These are phyloP conservation scores for Rhizopogon roseolus DNA, from an alignment of 768 basidiomycete genomes.

Conservation along the genomic window DNA sequence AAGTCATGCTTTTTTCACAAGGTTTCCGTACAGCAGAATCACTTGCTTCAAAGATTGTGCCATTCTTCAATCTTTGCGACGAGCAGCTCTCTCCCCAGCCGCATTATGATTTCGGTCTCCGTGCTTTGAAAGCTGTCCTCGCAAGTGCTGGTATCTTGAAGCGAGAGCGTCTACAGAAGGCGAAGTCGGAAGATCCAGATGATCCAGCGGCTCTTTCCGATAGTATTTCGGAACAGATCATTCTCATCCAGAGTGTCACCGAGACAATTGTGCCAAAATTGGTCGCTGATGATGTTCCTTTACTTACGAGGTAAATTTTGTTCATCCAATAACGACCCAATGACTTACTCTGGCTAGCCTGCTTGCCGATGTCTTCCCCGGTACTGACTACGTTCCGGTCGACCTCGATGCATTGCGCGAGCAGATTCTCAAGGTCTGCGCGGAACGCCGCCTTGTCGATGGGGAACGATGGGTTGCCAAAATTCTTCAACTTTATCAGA, in stretches of 20 bases:
- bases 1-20: conserved; percentile 99
- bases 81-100: conserved; percentile 96
- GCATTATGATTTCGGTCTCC: conserved; percentile 98
- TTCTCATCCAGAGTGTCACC: conserved; percentile 95
- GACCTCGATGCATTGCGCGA: conserved; percentile 82
- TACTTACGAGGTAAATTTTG: conserved; percentile 73
- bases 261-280: conserved; percentile 98
- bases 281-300: conserved; percentile 93
- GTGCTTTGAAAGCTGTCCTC: conserved; percentile 94
- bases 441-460: conserved; percentile 76
- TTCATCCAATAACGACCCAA: background rate
- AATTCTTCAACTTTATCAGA: conserved; percentile 96
- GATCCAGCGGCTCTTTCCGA: conserved; percentile 60
- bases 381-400: conserved; percentile 85
- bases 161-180: conserved; percentile 70
- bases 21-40: conserved; percentile 98
- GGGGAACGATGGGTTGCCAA: conserved; percentile 92
- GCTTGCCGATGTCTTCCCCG: conserved; percentile 95
- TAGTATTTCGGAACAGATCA: conserved; percentile 83
- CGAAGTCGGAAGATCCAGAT: conserved; percentile 35
- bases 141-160: conserved; percentile 97
- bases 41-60: conserved; percentile 97
- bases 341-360: conserved; percentile 44
- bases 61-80: conserved; percentile 98
- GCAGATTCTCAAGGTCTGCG: conserved; percentile 83